phyloP scores from a whole-genome alignment of 1,139 yeast genomes.

The Sugiyamaella xylanicola region DNA sequence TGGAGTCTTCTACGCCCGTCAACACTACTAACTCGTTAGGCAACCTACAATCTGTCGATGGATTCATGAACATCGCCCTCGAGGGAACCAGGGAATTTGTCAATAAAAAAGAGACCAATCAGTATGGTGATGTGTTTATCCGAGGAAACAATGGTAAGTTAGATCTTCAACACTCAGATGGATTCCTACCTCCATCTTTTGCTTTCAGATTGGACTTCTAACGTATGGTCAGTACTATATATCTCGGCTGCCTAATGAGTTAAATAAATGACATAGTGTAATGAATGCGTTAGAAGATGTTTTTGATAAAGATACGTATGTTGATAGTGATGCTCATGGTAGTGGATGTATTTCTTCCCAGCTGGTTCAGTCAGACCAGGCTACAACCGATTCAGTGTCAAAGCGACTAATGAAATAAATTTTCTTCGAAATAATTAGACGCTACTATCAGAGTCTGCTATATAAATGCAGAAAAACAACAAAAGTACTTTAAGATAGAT shows the following conservation, averaged over 20 bases:
- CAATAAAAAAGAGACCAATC: slow-evolving; percentile 57
- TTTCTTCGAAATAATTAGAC: too few relatives aligned
- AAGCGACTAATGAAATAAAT: too few relatives aligned
- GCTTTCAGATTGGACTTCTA: neutral
- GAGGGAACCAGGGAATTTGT: slow-evolving; percentile 72
- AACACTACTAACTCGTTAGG: slow-evolving; percentile 44
- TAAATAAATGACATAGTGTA: neutral
- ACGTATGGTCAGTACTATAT: slow-evolving; percentile 11
- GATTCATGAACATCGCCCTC: slow-evolving; percentile 93
- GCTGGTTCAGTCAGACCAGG: too few relatives aligned
- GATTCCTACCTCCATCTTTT: too few relatives aligned
- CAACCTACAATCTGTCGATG: slow-evolving; percentile 85
- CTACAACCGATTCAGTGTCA: too few relatives aligned
- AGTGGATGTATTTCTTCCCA: too few relatives aligned
- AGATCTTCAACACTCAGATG: neutral
- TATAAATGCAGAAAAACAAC: too few relatives aligned
- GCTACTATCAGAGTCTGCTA: too few relatives aligned
- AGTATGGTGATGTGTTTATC: slow-evolving; percentile 85
- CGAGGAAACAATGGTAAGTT: slow-evolving; percentile 84
- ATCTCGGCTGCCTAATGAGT: slow-evolving; percentile 16
- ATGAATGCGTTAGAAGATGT: neutral
- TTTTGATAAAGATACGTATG: too few relatives aligned
- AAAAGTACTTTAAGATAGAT: too few relatives aligned
- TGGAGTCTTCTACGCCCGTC: too few relatives aligned
- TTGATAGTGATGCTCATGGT: too few relatives aligned